phyloP scores from a whole-genome alignment of 176 grass and related monocot genomes.

The Microstegium vimineum region DNA sequence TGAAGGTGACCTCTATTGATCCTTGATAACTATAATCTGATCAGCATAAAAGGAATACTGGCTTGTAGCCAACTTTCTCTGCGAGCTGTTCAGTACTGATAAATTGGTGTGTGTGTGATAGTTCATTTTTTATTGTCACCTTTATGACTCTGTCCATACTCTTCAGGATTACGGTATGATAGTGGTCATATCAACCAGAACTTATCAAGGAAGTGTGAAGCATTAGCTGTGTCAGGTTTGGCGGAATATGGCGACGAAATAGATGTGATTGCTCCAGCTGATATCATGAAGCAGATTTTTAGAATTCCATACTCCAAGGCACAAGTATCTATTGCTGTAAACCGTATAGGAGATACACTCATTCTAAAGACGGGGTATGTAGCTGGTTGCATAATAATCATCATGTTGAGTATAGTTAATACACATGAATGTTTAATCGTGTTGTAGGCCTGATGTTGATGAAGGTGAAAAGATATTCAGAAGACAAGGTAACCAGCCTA shows the following conservation, averaged over 20 bases:
- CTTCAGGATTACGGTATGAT: constrained; percentile 61
- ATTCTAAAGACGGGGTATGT: constrained; percentile 94
- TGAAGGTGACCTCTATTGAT: constrained; percentile 55
- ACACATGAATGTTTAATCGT: constrained; percentile 14
- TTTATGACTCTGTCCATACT: constrained; percentile 13
- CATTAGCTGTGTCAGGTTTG: constrained; percentile 83
- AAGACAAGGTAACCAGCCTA: constrained; percentile 75
- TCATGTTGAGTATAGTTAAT: constrained; percentile 3
- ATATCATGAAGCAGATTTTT: constrained; percentile 98
- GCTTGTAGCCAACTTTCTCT: background rate
- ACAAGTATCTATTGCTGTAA: constrained; percentile 90
- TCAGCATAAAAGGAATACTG: background rate
- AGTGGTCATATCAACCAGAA: constrained; percentile 72
- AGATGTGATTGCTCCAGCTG: constrained; percentile 89
- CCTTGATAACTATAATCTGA: background rate
- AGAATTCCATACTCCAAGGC: constrained; percentile 96
- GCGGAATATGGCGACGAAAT: constrained; percentile 87
- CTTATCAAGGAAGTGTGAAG: constrained; percentile 92
- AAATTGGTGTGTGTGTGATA: background rate
- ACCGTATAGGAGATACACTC: constrained; percentile 86
- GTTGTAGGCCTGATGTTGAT: constrained; percentile 82
- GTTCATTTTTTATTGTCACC: constrained; percentile 21
- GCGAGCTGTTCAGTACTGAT: background rate
- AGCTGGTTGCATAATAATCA: background rate
- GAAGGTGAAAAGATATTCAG: constrained; percentile 95